Evolutionary conservation across 495 filamentous ascomycete species (phyloP).

Genomic region (Aspergillus diversus): DNA sequence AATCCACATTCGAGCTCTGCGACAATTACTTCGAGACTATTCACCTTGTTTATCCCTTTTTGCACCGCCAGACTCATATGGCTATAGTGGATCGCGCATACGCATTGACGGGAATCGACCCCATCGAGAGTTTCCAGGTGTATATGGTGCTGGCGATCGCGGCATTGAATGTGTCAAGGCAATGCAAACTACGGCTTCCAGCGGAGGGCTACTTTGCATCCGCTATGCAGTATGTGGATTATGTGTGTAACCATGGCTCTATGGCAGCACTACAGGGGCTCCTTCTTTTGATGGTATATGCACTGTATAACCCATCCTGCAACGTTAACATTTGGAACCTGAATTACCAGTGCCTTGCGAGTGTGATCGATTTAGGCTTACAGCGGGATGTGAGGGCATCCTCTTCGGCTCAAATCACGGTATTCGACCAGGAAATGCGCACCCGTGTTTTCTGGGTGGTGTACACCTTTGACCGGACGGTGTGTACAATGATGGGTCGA

Average conservation of each 20-base stretch:
- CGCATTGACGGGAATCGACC: constrained; percentile 20
- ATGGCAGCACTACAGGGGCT: constrained; percentile 46
- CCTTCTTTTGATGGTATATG: constrained; percentile 50
- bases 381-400: constrained; percentile 46
- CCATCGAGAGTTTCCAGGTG: constrained; percentile 40
- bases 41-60: constrained; percentile 47
- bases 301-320: constrained; percentile 49
- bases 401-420: constrained; percentile 36
- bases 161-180: constrained; percentile 44
- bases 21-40: constrained; percentile 46
- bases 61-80: constrained; percentile 46
- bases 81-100: constrained; percentile 38
- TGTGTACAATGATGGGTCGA: constrained; percentile 54
- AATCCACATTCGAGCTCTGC: constrained; percentile 41
- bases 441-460: constrained; percentile 54
- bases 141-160: constrained; percentile 52
- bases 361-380: constrained; percentile 48
- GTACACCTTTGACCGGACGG: constrained; percentile 48
- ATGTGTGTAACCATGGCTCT: constrained; percentile 41
- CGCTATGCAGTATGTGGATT: constrained; percentile 43
- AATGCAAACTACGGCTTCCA: constrained; percentile 43
- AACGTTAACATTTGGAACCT: constrained; percentile 52
- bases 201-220: constrained; percentile 50
- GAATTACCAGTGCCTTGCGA: constrained; percentile 52
- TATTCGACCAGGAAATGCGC: constrained; percentile 51